Evolutionary conservation across 345 rosid species (phyloP), one percentile per base, ranked within the genome.

Genomic region (Linum trigynum): DNA sequence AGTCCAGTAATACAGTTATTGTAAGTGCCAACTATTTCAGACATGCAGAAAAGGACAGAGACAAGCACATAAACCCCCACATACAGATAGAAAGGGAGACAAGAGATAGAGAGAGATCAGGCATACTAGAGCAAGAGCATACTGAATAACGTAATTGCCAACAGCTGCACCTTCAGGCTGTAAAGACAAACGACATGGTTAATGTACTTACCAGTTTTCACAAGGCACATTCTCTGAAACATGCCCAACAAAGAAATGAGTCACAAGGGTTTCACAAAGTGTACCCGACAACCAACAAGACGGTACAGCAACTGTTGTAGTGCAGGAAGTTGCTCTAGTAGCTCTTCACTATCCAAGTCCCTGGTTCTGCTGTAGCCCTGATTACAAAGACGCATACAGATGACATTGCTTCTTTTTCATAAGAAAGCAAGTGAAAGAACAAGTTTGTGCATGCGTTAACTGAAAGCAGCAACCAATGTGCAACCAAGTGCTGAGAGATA

Each of bases 151-250:
- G 75, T 87, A 87, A 72, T 89, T 91, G 75, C 81, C 79, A 61
- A 80, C 83, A 48, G 97, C 97, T 62, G 96, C 97, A 55, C 98
- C 98, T 82, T 95, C 99, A 11, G 98, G 98, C 99, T 95, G 96
- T 57, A 76, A 74, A 71, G 61, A 55, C 39, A 38, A 73, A 65
- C 35, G 35, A 48, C 55, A 7, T 42, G 8, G 53, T 48, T 3
- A 48, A 48, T 10, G 53, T 10, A 15, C 14, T 12, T 48, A 43
- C 50, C 32, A 23, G 32, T 23, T 43, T 43, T 43, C 10, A 43
- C 50, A 43, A 48, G 53, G 53, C 7, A 48, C 7, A 48, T 15
- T 3, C 53, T 0, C 9, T 1, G 3, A 10, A 48, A 48, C 15
- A 48, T 48, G 53, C 9, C 15, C 15, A 36, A 43, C 38, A 15